Conservation (phyloP, 176 grass and related monocot species). For the Thinopyrum elongatum region DNA sequence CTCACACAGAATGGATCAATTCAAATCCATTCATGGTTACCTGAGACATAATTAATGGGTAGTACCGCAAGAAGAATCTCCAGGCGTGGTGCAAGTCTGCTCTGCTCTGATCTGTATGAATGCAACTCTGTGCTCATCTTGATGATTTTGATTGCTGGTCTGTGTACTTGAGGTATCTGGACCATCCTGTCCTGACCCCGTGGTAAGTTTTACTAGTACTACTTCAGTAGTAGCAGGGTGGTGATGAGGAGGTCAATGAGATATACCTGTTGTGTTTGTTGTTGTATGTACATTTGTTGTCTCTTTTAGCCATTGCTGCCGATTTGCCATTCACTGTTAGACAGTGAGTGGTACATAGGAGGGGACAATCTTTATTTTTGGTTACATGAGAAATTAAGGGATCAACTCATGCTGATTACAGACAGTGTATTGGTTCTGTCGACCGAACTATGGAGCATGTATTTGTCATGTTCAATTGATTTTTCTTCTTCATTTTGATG, state of each 20-base stretch:
- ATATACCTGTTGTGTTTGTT: conserved; percentile 11
- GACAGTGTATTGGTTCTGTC: conserved; percentile 21
- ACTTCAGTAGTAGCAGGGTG: background rate
- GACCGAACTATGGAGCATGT: background rate
- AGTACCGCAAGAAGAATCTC: conserved; percentile 11
- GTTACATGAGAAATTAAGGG: background rate
- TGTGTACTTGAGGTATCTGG: conserved; percentile 30
- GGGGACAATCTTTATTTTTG: background rate
- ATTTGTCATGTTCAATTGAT: conserved; percentile 21
- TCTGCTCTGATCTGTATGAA: conserved; percentile 25
- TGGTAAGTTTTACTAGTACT: conserved; percentile 31
- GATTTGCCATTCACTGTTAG: conserved; percentile 30
- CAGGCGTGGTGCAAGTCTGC: conserved; percentile 24
- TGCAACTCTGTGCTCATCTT: conserved; percentile 13
- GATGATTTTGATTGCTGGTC: background rate
- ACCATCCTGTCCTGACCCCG: background rate
- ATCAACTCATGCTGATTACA: conserved; percentile 8
- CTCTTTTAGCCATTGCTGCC: conserved; percentile 28
- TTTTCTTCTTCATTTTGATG: background rate
- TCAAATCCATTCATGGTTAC: conserved; percentile 20
- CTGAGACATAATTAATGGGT: background rate
- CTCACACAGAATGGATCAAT: conserved; percentile 25
- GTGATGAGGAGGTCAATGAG: conserved; percentile 7
- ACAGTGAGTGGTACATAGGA: conserved; percentile 25
- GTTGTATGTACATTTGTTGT: conserved; percentile 33